Evolutionary conservation across 495 filamentous ascomycete species (phyloP).

Genomic region (Bacidia gigantensis): DNA sequence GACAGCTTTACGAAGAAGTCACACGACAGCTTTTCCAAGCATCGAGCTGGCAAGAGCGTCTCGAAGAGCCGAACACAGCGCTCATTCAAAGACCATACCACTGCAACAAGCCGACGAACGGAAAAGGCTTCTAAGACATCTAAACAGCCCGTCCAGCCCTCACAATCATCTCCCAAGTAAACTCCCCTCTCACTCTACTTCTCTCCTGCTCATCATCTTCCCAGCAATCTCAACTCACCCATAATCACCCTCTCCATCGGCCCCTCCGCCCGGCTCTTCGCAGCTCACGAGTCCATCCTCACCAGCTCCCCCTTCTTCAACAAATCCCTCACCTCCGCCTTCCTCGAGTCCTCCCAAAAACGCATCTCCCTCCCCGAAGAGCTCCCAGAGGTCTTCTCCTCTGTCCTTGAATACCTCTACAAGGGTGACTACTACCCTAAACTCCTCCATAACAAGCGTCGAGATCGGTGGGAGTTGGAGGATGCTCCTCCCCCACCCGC

Average conservation of each 20-base stretch:
- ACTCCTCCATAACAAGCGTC: slow-evolving; percentile 53
- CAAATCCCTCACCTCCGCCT: slow-evolving; percentile 39
- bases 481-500: slow-evolving; percentile 26
- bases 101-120: slow-evolving; percentile 17
- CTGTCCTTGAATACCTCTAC: slow-evolving; percentile 83
- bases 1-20: slow-evolving; percentile 17
- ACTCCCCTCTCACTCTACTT: background rate
- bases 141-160: slow-evolving; percentile 15
- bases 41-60: slow-evolving; percentile 32
- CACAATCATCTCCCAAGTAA: slow-evolving; percentile 10
- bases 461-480: slow-evolving; percentile 60
- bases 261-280: slow-evolving; percentile 67
- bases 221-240: slow-evolving; percentile 47
- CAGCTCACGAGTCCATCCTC: slow-evolving; percentile 79
- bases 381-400: slow-evolving; percentile 80
- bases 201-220: background rate
- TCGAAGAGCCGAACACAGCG: slow-evolving; percentile 20
- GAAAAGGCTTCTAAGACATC: slow-evolving; percentile 14
- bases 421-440: slow-evolving; percentile 86
- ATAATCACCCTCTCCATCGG: slow-evolving; percentile 74
- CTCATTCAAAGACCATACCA: slow-evolving; percentile 22
- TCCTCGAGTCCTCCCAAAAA: slow-evolving; percentile 49
- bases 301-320: slow-evolving; percentile 64
- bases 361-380: slow-evolving; percentile 71
- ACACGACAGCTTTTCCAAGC: slow-evolving; percentile 31